These are phyloP conservation scores for Viola odorata DNA, from an alignment of 345 rosid genomes.

Conservation along the genomic window DNA sequence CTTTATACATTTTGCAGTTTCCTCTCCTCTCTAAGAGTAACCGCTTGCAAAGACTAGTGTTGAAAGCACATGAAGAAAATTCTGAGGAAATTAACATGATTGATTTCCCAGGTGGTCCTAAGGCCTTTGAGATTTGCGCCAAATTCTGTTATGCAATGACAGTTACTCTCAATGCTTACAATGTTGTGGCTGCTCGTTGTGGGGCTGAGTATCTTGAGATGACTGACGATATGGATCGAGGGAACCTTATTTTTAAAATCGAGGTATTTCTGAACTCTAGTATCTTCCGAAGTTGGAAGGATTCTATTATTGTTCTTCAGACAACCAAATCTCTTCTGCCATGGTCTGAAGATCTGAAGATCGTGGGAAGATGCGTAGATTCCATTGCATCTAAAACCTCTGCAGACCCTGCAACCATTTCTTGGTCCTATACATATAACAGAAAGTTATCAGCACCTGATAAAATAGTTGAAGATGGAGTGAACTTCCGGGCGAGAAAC, in stretches of 20 bases:
- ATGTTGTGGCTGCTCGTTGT: conserved; percentile 79
- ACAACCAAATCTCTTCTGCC: conserved; percentile 72
- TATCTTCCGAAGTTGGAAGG: conserved; percentile 90
- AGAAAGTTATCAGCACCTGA: conserved; percentile 55
- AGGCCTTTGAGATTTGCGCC: conserved; percentile 90
- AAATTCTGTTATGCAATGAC: conserved; percentile 94
- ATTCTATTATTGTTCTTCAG: conserved; percentile 86
- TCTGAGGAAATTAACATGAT: conserved; percentile 48
- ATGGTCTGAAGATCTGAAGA: conserved; percentile 84
- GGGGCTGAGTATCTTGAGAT: conserved; percentile 93
- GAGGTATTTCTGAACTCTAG: conserved; percentile 85
- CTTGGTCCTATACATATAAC: conserved; percentile 88
- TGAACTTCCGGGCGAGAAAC: conserved; percentile 36
- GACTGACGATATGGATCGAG: conserved; percentile 75
- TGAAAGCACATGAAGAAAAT: conserved; percentile 43
- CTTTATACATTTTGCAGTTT: conserved; percentile 47
- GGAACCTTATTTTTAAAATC: conserved; percentile 72
- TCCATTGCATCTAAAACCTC: conserved; percentile 79
- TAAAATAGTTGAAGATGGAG: conserved; percentile 41
- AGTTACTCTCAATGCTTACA: conserved; percentile 76
- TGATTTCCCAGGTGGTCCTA: conserved; percentile 83
- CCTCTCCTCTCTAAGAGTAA: conserved; percentile 88
- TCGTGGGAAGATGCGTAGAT: conserved; percentile 78
- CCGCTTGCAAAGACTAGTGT: conserved; percentile 56
- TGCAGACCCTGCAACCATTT: conserved; percentile 57